phyloP scores from a whole-genome alignment of 2,329 filamentous ascomycete species.

The Ceratocystis huliohia region DNA sequence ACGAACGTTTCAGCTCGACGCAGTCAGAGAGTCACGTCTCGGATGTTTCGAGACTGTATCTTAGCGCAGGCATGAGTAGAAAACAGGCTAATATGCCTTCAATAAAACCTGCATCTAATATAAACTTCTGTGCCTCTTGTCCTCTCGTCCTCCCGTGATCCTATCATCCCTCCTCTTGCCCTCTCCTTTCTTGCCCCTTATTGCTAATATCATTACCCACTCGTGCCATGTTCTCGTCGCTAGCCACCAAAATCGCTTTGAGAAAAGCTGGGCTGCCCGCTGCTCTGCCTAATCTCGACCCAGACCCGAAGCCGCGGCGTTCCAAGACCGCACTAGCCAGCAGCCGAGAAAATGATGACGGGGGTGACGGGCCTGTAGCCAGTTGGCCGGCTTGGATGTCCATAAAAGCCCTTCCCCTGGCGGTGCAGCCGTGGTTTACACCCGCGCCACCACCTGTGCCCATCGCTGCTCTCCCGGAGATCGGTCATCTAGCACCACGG shows the following conservation, averaged over 20 bases:
- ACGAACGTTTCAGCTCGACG: neutral
- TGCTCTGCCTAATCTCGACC: conserved; percentile 35
- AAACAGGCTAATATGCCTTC: neutral
- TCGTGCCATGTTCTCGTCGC: conserved; percentile 39
- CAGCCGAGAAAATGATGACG: conserved; percentile 23
- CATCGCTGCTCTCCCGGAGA: conserved; percentile 34
- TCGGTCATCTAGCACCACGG: conserved; percentile 37
- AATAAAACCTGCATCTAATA: neutral
- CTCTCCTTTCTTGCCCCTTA: neutral
- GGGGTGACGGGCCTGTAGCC: neutral
- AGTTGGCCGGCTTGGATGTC: conserved; percentile 38
- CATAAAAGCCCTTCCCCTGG: conserved; percentile 38
- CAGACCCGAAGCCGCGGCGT: conserved; percentile 23
- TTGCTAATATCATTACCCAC: neutral
- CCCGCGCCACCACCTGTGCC: conserved; percentile 40
- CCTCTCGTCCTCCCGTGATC: neutral
- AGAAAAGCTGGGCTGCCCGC: conserved; percentile 43
- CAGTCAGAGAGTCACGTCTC: neutral
- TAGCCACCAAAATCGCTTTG: conserved; percentile 46
- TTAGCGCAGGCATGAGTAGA: neutral
- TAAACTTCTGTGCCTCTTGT: neutral
- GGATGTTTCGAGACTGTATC: neutral
- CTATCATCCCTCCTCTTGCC: neutral
- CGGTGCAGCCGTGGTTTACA: conserved; percentile 41
- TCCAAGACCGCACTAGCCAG: conserved; percentile 23